Evolutionary conservation across 495 filamentous ascomycete genomes (phyloP).

Genomic region (Talaromyces liani): DNA sequence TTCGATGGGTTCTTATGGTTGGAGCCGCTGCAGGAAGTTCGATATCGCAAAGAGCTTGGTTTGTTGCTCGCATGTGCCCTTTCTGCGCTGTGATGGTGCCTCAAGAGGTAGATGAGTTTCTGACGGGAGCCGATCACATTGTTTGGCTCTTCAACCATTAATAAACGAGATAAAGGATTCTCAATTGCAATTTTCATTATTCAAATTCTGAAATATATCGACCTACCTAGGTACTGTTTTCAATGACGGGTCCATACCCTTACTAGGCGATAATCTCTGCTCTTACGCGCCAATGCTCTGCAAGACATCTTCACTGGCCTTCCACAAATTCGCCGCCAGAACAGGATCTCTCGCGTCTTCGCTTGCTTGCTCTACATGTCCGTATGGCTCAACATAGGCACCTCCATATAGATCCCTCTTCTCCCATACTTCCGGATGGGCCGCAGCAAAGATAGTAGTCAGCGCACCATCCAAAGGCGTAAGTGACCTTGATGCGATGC

Average conservation of each 20-base stretch:
- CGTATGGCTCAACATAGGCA: background rate
- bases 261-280: background rate
- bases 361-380: background rate
- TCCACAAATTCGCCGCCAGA: background rate
- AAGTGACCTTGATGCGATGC: background rate
- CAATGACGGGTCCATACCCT: background rate
- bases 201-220: background rate
- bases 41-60: background rate
- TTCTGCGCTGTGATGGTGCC: background rate
- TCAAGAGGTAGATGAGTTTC: background rate
- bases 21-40: background rate
- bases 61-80: background rate
- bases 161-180: background rate
- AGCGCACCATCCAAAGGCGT: background rate
- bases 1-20: background rate
- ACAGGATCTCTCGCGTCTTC: background rate
- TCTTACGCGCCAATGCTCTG: background rate
- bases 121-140: background rate
- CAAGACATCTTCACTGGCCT: background rate
- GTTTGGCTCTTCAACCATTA: background rate
- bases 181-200: background rate
- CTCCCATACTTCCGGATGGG: background rate
- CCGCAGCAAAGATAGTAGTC: background rate
- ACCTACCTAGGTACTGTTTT: background rate
- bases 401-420: background rate